Evolutionary conservation across 257 asterid genomes (phyloP).

Genomic region (Apocynum venetum): DNA sequence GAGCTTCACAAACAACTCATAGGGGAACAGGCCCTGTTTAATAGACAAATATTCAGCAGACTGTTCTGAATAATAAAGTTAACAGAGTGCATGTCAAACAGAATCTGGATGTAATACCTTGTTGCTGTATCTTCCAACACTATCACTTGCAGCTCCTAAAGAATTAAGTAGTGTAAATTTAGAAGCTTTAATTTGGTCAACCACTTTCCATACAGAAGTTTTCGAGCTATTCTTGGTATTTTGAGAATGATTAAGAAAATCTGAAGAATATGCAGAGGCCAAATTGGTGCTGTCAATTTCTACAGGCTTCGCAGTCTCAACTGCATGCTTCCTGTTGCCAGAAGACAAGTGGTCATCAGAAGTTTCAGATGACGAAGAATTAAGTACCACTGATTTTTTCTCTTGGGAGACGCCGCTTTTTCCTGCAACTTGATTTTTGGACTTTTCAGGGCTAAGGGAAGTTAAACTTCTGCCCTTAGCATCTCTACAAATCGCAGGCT

Average conservation of each 20-base stretch:
- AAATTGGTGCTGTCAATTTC: conserved; percentile 23
- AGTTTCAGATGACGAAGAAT: conserved; percentile 26
- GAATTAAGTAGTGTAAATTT: conserved; percentile 24
- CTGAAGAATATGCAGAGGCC: conserved; percentile 28
- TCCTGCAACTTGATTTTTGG: conserved; percentile 23
- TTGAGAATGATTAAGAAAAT: conserved; percentile 17
- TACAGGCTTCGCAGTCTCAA: conserved; percentile 25
- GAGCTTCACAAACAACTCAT: conserved; percentile 73
- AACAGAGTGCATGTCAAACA: conserved; percentile 1
- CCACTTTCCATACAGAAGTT: conserved; percentile 35
- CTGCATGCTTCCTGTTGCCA: conserved; percentile 23
- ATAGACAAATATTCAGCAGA: conserved; percentile 19
- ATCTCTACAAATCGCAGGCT: conserved; percentile 17
- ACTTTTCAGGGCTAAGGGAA: conserved; percentile 20
- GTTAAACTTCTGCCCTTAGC: conserved; percentile 26
- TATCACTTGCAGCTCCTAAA: conserved; percentile 35
- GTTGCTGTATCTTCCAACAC: conserved; percentile 34
- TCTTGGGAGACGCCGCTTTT: conserved; percentile 23
- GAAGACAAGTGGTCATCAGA: conserved; percentile 32
- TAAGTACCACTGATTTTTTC: conserved; percentile 27
- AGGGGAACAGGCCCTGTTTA: conserved; percentile 65
- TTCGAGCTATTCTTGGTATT: conserved; percentile 18
- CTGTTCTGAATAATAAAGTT: background rate
- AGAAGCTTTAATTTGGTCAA: conserved; percentile 49
- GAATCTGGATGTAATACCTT: conserved; percentile 23